Percentiles rank a stretch among this genome's conserved stretches.
Conservation (phyloP, 2,329 filamentous ascomycete genomes). For the Botrytis byssoidea region DNA sequence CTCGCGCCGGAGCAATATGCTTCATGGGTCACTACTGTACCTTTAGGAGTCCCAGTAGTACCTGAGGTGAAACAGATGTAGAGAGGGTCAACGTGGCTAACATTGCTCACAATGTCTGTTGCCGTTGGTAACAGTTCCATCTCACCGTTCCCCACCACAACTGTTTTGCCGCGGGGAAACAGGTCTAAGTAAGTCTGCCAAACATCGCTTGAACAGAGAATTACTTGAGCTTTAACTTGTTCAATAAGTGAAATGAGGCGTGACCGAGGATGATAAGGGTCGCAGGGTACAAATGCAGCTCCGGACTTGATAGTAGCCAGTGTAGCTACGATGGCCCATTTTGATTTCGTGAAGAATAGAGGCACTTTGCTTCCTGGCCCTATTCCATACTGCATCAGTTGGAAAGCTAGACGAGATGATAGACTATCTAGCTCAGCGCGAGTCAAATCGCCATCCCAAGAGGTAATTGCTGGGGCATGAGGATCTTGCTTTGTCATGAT, state of each 20-base stretch:
- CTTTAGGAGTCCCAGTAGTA: conserved; percentile 46
- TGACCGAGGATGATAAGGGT: conserved; percentile 34
- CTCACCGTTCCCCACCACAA: neutral
- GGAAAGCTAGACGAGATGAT: conserved; percentile 7
- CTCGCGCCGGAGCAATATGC: conserved; percentile 22
- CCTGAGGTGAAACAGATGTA: conserved; percentile 49
- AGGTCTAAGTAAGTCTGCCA: neutral
- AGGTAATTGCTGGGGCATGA: conserved; percentile 18
- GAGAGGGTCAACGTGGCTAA: conserved; percentile 29
- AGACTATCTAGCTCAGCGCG: conserved; percentile 1
- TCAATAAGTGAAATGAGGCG: conserved; percentile 28
- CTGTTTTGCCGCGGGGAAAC: neutral
- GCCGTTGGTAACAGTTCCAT: neutral
- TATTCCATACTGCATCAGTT: conserved; percentile 27
- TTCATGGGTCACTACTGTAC: conserved; percentile 21
- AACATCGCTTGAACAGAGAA: conserved; percentile 21
- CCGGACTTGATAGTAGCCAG: conserved; percentile 37
- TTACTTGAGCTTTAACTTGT: conserved; percentile 15
- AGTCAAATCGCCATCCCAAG: conserved; percentile 17
- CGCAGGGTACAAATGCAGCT: conserved; percentile 37
- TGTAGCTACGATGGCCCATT: conserved; percentile 36
- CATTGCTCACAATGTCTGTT: neutral
- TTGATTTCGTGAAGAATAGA: conserved; percentile 38
- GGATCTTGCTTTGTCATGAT: conserved; percentile 16
- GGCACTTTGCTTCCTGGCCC: conserved; percentile 26